A percentile compares a stretch with the other conserved stretches of the same genome.
Evolutionary conservation across 2,329 filamentous ascomycete genomes (phyloP).

Genomic region (Leptographium procerum): DNA sequence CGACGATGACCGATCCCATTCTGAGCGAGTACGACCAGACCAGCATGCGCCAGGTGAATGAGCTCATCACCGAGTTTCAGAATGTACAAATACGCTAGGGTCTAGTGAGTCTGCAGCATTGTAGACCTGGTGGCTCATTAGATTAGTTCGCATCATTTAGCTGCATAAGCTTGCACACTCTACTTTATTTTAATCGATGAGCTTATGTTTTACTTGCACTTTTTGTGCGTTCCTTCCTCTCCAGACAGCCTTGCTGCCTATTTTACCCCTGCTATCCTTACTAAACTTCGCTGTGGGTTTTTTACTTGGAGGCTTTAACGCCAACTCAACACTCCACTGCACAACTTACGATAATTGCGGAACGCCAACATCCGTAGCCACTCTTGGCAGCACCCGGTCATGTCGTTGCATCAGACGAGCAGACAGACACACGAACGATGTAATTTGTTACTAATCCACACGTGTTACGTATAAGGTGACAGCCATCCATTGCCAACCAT

Average conservation of each 20-base stretch:
- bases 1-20: not conserved
- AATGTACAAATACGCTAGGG: not conserved
- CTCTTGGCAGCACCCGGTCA: not conserved
- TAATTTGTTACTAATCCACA: not conserved
- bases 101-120: too few species aligned
- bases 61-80: conserved; percentile 1
- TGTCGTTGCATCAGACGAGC: not conserved
- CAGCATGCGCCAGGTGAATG: conserved; percentile 5
- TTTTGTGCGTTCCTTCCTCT: too few species aligned
- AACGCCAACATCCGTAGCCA: not conserved
- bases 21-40: conserved; percentile 5
- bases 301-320: too few species aligned
- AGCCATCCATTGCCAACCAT: not conserved
- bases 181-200: too few species aligned
- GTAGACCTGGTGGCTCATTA: too few species aligned
- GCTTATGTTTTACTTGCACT: too few species aligned
- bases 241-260: too few species aligned
- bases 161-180: too few species aligned
- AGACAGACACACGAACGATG: not conserved
- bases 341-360: conserved; percentile 3
- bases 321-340: not conserved
- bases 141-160: too few species aligned
- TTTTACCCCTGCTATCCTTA: too few species aligned
- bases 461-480: not conserved
- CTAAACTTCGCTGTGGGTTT: too few species aligned